Percentiles rank a stretch among this genome's conserved stretches.
Conservation (phyloP, 1,284 basidiomycete species). For the Ganoderma boninense region DNA sequence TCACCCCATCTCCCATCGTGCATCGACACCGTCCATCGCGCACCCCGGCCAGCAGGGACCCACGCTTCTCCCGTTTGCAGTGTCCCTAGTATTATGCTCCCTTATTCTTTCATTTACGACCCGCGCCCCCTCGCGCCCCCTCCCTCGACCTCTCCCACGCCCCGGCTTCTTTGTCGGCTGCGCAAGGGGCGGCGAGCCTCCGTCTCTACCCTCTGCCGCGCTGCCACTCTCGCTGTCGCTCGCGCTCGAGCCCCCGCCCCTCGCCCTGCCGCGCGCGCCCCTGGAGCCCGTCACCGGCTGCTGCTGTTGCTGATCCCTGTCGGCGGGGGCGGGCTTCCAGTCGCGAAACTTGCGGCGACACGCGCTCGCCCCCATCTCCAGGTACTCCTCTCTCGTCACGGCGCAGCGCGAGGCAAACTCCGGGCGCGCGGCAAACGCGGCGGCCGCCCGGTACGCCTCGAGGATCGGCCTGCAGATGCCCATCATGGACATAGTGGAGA, state of each 20-base stretch:
- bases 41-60: neutral
- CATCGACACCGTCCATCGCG: neutral
- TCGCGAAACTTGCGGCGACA: conserved; percentile 72
- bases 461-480: conserved; percentile 67
- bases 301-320: conserved; percentile 23
- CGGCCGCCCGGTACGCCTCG: conserved; percentile 76
- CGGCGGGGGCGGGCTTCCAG: conserved; percentile 45
- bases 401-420: conserved; percentile 55
- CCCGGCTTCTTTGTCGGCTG: conserved; percentile 26
- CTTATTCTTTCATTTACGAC: conserved; percentile 4
- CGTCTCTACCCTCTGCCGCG: conserved; percentile 33
- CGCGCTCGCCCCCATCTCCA: conserved; percentile 80
- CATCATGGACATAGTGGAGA: conserved; percentile 2
- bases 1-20: neutral
- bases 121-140: conserved; percentile 26
- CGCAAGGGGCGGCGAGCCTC: conserved; percentile 25
- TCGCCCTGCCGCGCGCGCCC: conserved; percentile 6
- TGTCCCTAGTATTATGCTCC: neutral
- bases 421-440: conserved; percentile 63
- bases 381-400: conserved; percentile 84
- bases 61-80: neutral
- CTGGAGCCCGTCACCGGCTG: neutral
- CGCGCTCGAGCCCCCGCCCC: neutral
- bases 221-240: conserved; percentile 3
- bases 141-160: conserved; percentile 32